Evolutionary conservation across 2,329 filamentous ascomycete genomes (phyloP).

Genomic region (Arachnomyces sp.): DNA sequence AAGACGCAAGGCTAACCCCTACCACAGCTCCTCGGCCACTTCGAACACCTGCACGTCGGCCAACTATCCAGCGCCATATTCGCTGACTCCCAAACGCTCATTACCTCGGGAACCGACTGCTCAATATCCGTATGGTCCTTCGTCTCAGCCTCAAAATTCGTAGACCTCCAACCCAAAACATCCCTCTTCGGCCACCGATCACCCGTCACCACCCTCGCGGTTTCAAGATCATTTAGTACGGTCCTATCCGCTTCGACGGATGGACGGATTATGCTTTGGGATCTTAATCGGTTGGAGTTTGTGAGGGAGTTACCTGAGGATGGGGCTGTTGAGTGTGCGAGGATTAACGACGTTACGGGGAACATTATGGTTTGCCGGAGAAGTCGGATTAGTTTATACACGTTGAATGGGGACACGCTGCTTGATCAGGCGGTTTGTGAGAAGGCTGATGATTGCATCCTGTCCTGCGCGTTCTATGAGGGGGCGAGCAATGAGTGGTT

Average conservation of each 20-base stretch:
- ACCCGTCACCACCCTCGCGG: slow-evolving; percentile 70
- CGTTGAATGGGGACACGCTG: slow-evolving; percentile 76
- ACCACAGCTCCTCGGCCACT: slow-evolving; percentile 62
- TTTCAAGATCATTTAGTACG: slow-evolving; percentile 80
- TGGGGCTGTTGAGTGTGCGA: slow-evolving; percentile 55
- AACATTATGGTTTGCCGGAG: slow-evolving; percentile 81
- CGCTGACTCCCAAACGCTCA: slow-evolving; percentile 79
- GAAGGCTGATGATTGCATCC: slow-evolving; percentile 63
- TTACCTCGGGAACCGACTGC: slow-evolving; percentile 88
- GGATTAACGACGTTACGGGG: slow-evolving; percentile 83
- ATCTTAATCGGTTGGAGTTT: slow-evolving; percentile 82
- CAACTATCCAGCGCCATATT: slow-evolving; percentile 78
- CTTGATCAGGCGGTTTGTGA: slow-evolving; percentile 74
- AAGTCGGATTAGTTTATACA: slow-evolving; percentile 67
- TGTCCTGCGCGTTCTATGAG: slow-evolving; percentile 86
- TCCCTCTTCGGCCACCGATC: slow-evolving; percentile 86
- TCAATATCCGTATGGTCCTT: slow-evolving; percentile 80
- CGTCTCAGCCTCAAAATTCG: slow-evolving; percentile 54
- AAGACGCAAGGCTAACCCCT: not conserved
- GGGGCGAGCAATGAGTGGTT: slow-evolving; percentile 86
- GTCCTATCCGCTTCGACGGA: slow-evolving; percentile 76
- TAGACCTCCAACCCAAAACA: slow-evolving; percentile 70
- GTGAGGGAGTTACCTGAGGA: slow-evolving; percentile 61
- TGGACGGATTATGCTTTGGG: slow-evolving; percentile 83
- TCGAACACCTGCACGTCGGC: slow-evolving; percentile 87